Base-by-base conservation (phyloP, 495 filamentous ascomycete species). In the Podospora pseudopauciseta region DNA sequence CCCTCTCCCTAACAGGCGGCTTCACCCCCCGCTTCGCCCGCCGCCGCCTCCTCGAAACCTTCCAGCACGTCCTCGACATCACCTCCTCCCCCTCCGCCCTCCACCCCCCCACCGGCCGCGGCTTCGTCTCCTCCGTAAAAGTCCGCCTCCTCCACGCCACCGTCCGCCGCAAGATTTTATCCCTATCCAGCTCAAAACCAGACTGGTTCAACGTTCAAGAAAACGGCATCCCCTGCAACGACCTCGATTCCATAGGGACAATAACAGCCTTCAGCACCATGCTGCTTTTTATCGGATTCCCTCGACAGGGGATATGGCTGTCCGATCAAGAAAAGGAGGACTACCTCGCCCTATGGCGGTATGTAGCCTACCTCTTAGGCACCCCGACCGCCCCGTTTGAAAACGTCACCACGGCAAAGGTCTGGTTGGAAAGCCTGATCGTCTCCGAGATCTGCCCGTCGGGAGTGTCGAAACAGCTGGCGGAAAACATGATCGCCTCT, bases 301-400 rank as follows among this genome's bases (percentile, higher is more conserved):
- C 90, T 0, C 84, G 89, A 0, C 91, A 92, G 76, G 91, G 90
- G 15, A 87, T 95, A 71, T 89, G 82, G 67, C 75, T 90, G 18
- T 79, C 80, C 0, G 61, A 84, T n/a, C 83, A 85, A 34, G 91
- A 94, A 69, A 86, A 85, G 26, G 68, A 67, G 2, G 90, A 92
- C 68, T 94, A 92, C 70, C 81, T 92, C 63, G 90, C 91, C 0
- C 79, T 94, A 0, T 94, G 91, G 92, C 84, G 91, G 0, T 87
- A 91, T 32, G 84, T 93, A 20, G 90, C 86, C 0, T 82, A 91
- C 71, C 85, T 93, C 58, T 83, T 93, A 75, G 92, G 90, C 1
- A 86, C 86, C 4, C 89, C 90, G 1, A 86, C 84, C 0, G 80
- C 86, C 44, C 77, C 74, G 39, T 86, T 93, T 65, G 79, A 80